Conservation (phyloP, 306 rosid genomes). For the Medicago lupulina region DNA sequence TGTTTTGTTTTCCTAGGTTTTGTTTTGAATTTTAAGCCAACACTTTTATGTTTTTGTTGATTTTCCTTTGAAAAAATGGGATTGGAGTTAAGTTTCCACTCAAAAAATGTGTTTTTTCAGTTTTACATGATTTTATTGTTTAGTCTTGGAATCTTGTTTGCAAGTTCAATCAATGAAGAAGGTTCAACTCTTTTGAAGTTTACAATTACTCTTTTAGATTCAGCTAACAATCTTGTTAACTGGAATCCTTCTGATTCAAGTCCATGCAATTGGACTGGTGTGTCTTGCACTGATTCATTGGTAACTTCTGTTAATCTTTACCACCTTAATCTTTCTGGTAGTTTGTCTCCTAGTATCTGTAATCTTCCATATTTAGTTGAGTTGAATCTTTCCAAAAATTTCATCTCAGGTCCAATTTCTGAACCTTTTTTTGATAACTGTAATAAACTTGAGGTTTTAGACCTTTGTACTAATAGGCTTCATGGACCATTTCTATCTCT, state of each 20-base stretch:
- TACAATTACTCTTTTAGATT: constrained; percentile 51
- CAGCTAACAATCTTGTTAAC: constrained; percentile 54
- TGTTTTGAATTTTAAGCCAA: background rate
- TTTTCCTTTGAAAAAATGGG: constrained; percentile 48
- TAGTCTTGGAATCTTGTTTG: constrained; percentile 41
- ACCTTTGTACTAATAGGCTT: constrained; percentile 81
- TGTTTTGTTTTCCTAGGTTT: background rate
- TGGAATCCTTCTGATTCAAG: constrained; percentile 62
- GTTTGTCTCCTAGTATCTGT: constrained; percentile 62
- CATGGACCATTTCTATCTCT: constrained; percentile 58
- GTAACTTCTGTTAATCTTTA: constrained; percentile 66
- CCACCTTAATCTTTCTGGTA: constrained; percentile 64
- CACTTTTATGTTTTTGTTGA: background rate
- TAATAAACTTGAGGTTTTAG: constrained; percentile 61
- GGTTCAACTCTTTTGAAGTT: constrained; percentile 63
- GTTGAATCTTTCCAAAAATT: constrained; percentile 67
- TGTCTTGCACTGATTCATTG: constrained; percentile 54
- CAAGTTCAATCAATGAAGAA: constrained; percentile 59
- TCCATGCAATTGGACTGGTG: constrained; percentile 85
- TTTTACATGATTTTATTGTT: constrained; percentile 44
- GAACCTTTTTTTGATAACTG: constrained; percentile 57
- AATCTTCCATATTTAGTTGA: constrained; percentile 57
- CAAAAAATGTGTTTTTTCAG: constrained; percentile 40
- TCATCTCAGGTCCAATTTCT: constrained; percentile 67
- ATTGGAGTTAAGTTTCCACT: constrained; percentile 30